Conservation (phyloP, 306 rosid species). For the Vigna mungo region DNA sequence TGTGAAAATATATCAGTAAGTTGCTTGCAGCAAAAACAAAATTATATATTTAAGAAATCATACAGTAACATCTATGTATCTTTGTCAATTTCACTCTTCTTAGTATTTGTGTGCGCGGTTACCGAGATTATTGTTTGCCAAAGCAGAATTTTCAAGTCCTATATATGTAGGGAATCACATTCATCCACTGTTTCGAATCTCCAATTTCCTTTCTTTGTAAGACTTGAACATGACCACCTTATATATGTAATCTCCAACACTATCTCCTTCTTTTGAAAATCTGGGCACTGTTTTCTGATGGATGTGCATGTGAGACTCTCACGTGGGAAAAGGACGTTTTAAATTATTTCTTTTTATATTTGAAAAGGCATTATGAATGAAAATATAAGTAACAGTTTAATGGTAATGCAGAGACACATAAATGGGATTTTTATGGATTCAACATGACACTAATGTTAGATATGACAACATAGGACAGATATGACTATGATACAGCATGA, state of each 20-base stretch:
- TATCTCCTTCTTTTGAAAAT: neutral
- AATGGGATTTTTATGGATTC: neutral
- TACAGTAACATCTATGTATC: constrained; percentile 21
- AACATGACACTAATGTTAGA: neutral
- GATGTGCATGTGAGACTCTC: neutral
- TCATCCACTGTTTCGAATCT: neutral
- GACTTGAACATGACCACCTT: neutral
- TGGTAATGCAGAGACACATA: neutral
- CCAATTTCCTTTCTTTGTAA: neutral
- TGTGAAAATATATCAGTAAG: constrained; percentile 1
- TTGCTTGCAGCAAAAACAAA: constrained; percentile 2
- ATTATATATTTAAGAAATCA: neutral
- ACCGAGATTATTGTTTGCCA: constrained; percentile 4
- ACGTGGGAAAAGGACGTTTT: neutral
- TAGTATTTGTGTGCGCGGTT: neutral
- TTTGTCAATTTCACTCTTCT: constrained; percentile 23
- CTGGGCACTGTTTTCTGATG: neutral
- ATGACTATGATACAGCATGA: neutral
- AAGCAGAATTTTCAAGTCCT: constrained; percentile 2
- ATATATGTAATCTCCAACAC: neutral
- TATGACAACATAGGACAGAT: neutral
- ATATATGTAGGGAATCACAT: constrained; percentile 7
- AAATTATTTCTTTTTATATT: neutral
- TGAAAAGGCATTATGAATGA: neutral
- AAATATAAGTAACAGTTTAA: neutral